Percentiles rank a stretch among this genome's conserved stretches.
Conservation (phyloP, 192 early-diverging fungal species). For the Backusella australiensis region DNA sequence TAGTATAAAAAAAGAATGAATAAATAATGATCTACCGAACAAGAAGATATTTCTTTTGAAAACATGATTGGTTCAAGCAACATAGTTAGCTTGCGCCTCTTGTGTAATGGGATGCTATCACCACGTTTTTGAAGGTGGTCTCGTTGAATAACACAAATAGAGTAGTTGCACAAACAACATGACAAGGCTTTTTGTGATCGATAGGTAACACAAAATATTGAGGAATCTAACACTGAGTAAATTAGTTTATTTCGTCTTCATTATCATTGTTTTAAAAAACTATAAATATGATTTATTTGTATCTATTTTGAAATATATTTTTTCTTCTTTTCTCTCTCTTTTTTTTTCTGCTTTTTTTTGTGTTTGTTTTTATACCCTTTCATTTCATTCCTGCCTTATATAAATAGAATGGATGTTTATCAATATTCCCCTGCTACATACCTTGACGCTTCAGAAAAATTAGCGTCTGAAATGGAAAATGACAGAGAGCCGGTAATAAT, state of each 20-base stretch:
- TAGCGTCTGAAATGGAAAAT: neutral
- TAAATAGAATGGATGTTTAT: neutral
- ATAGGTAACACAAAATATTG: neutral
- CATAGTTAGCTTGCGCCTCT: neutral
- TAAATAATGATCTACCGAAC: neutral
- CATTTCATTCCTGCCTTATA: neutral
- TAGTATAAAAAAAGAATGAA: neutral
- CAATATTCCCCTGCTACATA: neutral
- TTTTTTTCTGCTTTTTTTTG: neutral
- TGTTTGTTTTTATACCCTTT: neutral
- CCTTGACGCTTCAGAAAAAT: neutral
- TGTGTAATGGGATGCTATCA: neutral
- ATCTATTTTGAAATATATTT: neutral
- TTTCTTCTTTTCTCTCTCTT: neutral
- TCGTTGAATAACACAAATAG: neutral
- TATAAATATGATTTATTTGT: neutral
- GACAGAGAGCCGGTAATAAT: neutral
- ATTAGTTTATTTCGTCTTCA: conserved; percentile 4
- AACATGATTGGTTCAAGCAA: neutral
- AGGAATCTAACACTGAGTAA: neutral
- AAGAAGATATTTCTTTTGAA: neutral
- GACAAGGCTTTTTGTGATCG: conserved; percentile 6
- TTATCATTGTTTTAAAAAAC: neutral
- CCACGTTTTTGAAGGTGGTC: conserved; percentile 1
- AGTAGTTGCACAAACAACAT: neutral